These are phyloP conservation scores for Tremella mesenterica DNA, from an alignment of 768 basidiomycete species.

Conservation along the genomic window DNA sequence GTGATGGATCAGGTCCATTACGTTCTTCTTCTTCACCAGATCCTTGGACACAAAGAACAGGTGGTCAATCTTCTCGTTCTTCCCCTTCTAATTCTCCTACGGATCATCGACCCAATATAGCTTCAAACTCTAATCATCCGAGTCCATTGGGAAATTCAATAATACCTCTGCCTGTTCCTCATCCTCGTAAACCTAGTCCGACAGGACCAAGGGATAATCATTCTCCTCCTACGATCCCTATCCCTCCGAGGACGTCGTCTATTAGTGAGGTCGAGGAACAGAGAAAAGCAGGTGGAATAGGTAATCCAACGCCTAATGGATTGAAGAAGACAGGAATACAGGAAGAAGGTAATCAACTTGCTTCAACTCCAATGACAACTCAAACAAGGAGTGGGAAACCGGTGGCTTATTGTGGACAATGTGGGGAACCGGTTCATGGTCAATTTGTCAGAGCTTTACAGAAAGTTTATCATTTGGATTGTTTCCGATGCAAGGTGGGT, in stretches of 20 bases:
- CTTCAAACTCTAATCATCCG: slow-evolving; percentile 4
- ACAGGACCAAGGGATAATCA: neutral
- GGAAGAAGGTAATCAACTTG: slow-evolving; percentile 6
- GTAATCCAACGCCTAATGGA: neutral
- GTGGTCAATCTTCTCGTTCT: slow-evolving; percentile 5
- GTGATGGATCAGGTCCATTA: slow-evolving; percentile 8
- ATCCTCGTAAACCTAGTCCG: neutral
- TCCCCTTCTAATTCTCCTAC: slow-evolving; percentile 26
- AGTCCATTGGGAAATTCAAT: slow-evolving; percentile 5
- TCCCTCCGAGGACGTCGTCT: neutral
- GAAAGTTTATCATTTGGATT: slow-evolving; percentile 90
- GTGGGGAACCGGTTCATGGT: slow-evolving; percentile 59
- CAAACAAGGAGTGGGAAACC: slow-evolving; percentile 12
- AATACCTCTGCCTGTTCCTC: slow-evolving; percentile 9
- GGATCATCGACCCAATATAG: slow-evolving; percentile 17
- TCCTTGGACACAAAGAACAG: slow-evolving; percentile 21
- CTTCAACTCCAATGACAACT: neutral
- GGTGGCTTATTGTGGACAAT: slow-evolving; percentile 44
- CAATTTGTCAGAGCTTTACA: slow-evolving; percentile 93
- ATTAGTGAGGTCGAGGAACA: neutral
- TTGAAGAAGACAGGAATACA: neutral
- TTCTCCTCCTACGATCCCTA: neutral
- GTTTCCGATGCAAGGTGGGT: slow-evolving; percentile 93
- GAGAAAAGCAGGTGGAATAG: neutral
- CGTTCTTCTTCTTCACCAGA: slow-evolving; percentile 31